These are phyloP conservation scores for Salix udensis DNA, from an alignment of 345 rosid species.

Conservation along the genomic window DNA sequence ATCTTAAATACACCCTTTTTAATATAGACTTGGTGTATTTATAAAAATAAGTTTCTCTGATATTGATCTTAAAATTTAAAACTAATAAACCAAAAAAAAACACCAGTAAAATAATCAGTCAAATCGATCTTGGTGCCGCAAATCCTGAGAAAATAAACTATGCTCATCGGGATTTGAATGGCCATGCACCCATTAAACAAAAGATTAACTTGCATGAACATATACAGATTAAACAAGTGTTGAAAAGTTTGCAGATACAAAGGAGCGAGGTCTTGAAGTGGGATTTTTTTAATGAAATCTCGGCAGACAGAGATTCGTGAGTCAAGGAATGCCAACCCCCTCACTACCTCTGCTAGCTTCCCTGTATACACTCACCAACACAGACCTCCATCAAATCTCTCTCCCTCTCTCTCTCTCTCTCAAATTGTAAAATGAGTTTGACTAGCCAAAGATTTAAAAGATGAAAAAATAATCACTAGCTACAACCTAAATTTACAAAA, in stretches of 20 bases:
- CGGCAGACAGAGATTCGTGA: slow-evolving; percentile 91
- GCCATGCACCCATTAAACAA: not conserved
- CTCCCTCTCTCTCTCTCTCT: not conserved
- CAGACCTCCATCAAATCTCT: not conserved
- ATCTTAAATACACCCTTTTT: no score
- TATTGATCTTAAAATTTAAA: no score
- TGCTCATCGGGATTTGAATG: slow-evolving; percentile 35
- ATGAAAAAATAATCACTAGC: not conserved
- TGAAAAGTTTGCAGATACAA: slow-evolving; percentile 22
- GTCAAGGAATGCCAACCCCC: slow-evolving; percentile 59
- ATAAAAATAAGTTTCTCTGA: no score
- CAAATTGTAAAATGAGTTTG: not conserved
- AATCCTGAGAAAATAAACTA: slow-evolving; percentile 25
- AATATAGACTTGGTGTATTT: no score
- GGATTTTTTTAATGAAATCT: slow-evolving; percentile 7
- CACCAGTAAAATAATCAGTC: no score
- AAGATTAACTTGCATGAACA: slow-evolving; percentile 1
- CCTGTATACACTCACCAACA: not conserved
- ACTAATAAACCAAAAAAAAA: no score
- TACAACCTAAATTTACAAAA: not conserved
- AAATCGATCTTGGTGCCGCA: not conserved
- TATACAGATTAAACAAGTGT: not conserved
- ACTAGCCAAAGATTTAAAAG: not conserved
- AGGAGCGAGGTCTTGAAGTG: slow-evolving; percentile 19
- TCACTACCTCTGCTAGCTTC: not conserved